Evolutionary conservation across 768 basidiomycete species (phyloP), one percentile per base, ranked within the genome.

Genomic region (Boletus huronensis): DNA sequence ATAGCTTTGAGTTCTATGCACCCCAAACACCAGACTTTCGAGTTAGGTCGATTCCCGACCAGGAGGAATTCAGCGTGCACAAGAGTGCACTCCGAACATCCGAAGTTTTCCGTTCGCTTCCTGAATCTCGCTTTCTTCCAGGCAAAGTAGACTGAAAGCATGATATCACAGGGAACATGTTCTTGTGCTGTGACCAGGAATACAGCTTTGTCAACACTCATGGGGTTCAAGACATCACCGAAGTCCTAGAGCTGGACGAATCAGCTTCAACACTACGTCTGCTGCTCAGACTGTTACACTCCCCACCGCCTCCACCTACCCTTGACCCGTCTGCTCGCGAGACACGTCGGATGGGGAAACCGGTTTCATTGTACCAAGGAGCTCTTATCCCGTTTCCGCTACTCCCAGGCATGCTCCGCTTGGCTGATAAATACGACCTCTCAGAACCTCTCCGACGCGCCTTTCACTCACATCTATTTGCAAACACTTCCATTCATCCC

Each of bases 371-470:
- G 61, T 56, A 74, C 64, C 47, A 64, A 65, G 66, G 71, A 1
- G 75, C 81, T 11, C 70, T 82, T 36, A 83, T 89, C 41, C 88
- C 88, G 2, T 74, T 85, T 10, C 87, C 87, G 21, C 68, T 89
- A 17, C 78, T 89, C 36, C 75, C 81, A 14, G 60, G 77, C 44
- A 72, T 89, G 58, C 77, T 84, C 63, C 70, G 64, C 42, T 72
- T 88, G 39, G 80, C 76, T 32, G 88, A 88, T 69, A 89, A 90
- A 65, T 89, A 89, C 60, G 74, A 73, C 5, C 72, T 89, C 21
- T 73, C 77, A 29, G 75, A 76, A 9, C 58, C 74, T 6, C 74
- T 83, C 44, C 62, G 75, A 50, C 64, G 68, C 3, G 66, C 71
- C 17, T 62, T 89, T 43, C 72, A 75, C 53, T 68, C 70, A 25